Conservation (phyloP, 805 yeast species). For the Sugiyamaella americana region DNA sequence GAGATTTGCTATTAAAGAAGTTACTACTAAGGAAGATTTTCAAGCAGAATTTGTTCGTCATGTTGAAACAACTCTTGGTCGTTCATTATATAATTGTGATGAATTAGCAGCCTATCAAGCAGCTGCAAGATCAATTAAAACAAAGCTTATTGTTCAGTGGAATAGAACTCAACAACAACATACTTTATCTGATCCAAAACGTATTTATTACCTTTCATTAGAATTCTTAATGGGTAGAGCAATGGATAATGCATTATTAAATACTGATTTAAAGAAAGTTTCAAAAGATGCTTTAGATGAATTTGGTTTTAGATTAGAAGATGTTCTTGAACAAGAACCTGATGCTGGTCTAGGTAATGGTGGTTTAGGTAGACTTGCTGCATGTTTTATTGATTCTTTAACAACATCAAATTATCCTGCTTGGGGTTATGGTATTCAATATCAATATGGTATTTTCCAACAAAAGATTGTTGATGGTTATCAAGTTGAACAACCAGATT, state of each 20-base stretch:
- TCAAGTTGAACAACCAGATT: conserved; percentile 92
- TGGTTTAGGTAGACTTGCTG: conserved; percentile 90
- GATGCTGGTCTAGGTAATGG: conserved; percentile 96
- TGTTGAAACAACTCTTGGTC: conserved; percentile 87
- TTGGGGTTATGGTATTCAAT: conserved; percentile 94
- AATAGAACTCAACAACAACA: conserved; percentile 88
- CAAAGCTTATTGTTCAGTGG: conserved; percentile 79
- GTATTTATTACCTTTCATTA: conserved; percentile 79
- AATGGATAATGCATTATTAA: conserved; percentile 86
- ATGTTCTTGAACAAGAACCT: conserved; percentile 76
- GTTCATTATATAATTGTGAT: conserved; percentile 89
- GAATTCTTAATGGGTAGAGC: conserved; percentile 95
- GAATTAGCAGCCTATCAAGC: conserved; percentile 90
- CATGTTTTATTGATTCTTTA: conserved; percentile 86
- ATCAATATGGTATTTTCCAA: conserved; percentile 88
- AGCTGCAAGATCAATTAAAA: conserved; percentile 70
- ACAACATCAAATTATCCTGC: conserved; percentile 84
- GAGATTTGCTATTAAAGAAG: conserved; percentile 53
- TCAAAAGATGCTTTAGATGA: conserved; percentile 54
- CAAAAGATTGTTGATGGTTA: conserved; percentile 87
- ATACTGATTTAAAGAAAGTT: conserved; percentile 59
- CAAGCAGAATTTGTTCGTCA: conserved; percentile 69
- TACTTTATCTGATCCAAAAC: conserved; percentile 73
- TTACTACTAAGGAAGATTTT: conserved; percentile 48
- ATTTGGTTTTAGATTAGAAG: conserved; percentile 84